Evolutionary conservation across 225 moss, liverwort and hornwort genomes (phyloP).

Genomic region (Pleurozium schreberi): DNA sequence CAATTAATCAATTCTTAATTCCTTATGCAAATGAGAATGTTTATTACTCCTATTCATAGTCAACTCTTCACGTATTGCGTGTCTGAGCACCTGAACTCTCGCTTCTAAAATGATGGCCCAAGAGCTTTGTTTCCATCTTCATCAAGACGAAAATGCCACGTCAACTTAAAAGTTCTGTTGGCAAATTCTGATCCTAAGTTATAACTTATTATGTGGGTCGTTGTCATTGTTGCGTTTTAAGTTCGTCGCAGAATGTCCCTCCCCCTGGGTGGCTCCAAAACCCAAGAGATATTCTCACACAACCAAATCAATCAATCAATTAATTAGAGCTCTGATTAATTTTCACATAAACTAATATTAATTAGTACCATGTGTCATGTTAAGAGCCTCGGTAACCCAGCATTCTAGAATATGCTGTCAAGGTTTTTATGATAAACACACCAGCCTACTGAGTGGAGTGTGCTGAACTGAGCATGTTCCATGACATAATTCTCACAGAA

Average conservation of each 20-base stretch:
- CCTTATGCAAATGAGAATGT: background rate
- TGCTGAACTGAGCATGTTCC: background rate
- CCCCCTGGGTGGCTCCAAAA: background rate
- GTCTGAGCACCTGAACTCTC: background rate
- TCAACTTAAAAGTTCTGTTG: background rate
- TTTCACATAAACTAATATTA: background rate
- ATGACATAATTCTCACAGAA: background rate
- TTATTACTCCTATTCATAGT: background rate
- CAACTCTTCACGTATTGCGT: background rate
- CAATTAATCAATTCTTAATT: background rate
- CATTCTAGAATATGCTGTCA: background rate
- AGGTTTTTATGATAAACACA: background rate
- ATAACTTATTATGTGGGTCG: background rate
- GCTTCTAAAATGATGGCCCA: background rate
- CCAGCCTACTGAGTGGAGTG: no score
- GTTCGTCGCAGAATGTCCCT: background rate
- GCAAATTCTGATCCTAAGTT: background rate
- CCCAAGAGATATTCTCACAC: slow-evolving; percentile 8
- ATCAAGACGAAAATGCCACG: background rate
- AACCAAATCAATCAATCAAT: slow-evolving; percentile 11
- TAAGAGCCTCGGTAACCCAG: background rate
- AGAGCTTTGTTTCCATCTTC: background rate
- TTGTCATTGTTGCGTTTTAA: background rate
- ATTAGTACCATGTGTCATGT: background rate
- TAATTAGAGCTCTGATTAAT: background rate